Evolutionary conservation across 2,329 filamentous ascomycete species (phyloP), one percentile per base, ranked within the genome.

Genomic region (Ophiostoma australiae): DNA sequence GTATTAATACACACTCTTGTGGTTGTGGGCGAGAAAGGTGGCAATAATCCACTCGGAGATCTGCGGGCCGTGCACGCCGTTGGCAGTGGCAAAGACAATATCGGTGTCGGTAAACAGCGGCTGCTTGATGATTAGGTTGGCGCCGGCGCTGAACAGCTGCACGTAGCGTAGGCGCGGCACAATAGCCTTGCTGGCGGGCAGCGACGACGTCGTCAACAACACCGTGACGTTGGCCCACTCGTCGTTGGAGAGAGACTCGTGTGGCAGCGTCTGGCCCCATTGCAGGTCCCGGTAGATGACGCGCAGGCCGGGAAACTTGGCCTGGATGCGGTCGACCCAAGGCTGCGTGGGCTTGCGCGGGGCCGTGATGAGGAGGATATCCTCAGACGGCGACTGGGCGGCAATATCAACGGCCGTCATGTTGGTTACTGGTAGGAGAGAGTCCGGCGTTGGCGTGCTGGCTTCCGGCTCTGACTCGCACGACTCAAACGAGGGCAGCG

Each of bases 11-110:
- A 73, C 75, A 85, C 84, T 76, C 2, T 77, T 76, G 71, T 86
- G 84, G 73, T 85, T 82, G 68, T 82, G 80, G 0, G 83, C 80
- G 2, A 87, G 77, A 74, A 82, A 87, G 0, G 84, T 86, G 31
- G 79, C 77, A 33, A 87, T 82, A 7, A 87, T 80, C 85, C 85
- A 87, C 76, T 87, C 85, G 0, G 85, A 78, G 72, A 87, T 87
- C 74, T 87, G 85, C 1, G 85, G 85, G 1, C 84, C 85, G 58
- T 87, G 84, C n/a, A 88, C 83, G 0, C 86, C 86, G 72, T 86
- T 88, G 0, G 85, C 84, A 0, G 85, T 86, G 65, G 82, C 85
- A 72, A 88, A 85, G 0, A 78, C 76, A 8, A 86, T 78, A 68
- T 85, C 79, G 10, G 66, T 85, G 31, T 86, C 83, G 31, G 77